Percentiles rank a stretch among this genome's conserved stretches.
Evolutionary conservation across 257 asterid species (phyloP).

Genomic region (Haberlea rhodopensis): DNA sequence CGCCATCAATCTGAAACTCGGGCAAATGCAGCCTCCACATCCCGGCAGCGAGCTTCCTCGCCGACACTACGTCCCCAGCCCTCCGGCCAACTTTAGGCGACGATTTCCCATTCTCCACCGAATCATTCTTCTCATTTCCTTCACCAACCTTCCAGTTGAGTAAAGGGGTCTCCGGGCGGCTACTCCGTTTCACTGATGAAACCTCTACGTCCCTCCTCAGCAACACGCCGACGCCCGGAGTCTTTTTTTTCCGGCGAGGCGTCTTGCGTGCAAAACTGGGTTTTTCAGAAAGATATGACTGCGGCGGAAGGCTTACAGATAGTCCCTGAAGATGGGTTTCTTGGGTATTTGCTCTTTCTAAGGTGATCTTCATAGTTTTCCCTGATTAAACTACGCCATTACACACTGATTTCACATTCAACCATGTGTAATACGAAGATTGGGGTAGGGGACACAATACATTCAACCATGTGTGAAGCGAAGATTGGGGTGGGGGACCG

Average conservation of each 20-base stretch:
- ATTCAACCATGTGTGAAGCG: not conserved
- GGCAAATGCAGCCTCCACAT: conserved; percentile 51
- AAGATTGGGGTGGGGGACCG: conserved; percentile 13
- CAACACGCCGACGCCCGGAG: conserved; percentile 35
- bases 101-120: conserved; percentile 33
- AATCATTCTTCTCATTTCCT: conserved; percentile 19
- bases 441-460: conserved; percentile 4
- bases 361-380: conserved; percentile 35
- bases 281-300: conserved; percentile 38
- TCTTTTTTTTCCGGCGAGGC: conserved; percentile 45
- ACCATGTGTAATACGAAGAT: not conserved
- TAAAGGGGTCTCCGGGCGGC: conserved; percentile 56
- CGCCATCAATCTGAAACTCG: conserved; percentile 34
- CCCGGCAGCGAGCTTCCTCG: conserved; percentile 60
- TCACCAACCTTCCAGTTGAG: conserved; percentile 55
- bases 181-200: conserved; percentile 32
- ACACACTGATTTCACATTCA: not conserved
- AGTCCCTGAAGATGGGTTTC: conserved; percentile 21
- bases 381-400: conserved; percentile 34
- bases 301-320: conserved; percentile 24
- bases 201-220: conserved; percentile 35
- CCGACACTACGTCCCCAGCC: conserved; percentile 34
- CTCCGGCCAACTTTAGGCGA: conserved; percentile 31
- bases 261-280: conserved; percentile 33
- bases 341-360: conserved; percentile 28